phyloP scores from a whole-genome alignment of 768 basidiomycete species.

The Tephrocybe sp. region DNA sequence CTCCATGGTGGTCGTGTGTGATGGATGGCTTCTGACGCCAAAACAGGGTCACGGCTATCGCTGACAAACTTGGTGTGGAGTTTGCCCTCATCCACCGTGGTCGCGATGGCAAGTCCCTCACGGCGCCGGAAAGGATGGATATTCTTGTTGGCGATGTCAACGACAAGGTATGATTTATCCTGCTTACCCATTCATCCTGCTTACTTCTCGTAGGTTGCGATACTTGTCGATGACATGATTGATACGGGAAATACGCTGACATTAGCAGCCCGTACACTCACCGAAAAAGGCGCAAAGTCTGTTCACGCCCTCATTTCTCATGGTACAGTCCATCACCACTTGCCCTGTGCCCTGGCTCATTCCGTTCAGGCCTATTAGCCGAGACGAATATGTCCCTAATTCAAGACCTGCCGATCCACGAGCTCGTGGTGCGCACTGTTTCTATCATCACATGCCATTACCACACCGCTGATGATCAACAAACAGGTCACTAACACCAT shows the following conservation, averaged over 20 bases:
- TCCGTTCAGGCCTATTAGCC: conserved; percentile 65
- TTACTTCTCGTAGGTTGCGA: conserved; percentile 60
- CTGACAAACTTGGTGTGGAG: conserved; percentile 92
- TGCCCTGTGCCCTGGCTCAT: conserved; percentile 12
- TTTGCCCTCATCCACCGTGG: conserved; percentile 96
- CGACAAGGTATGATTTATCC: conserved; percentile 60
- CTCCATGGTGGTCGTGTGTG: conserved; percentile 10
- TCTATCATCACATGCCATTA: not conserved
- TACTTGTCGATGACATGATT: conserved; percentile 98
- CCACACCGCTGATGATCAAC: conserved; percentile 8
- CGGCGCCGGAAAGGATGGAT: conserved; percentile 82
- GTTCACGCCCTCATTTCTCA: conserved; percentile 92
- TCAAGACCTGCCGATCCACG: conserved; percentile 71
- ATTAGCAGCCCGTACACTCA: conserved; percentile 80
- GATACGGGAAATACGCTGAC: conserved; percentile 91
- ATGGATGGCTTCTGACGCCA: too few species aligned
- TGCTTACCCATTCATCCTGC: not conserved
- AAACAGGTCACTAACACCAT: conserved; percentile 90
- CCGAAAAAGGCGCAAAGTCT: conserved; percentile 84
- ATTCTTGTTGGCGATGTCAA: conserved; percentile 92
- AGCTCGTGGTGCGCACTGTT: conserved; percentile 69
- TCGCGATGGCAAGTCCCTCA: conserved; percentile 62
- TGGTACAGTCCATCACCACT: conserved; percentile 43
- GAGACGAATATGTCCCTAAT: conserved; percentile 69
- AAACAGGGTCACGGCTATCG: conserved; percentile 84